Base-by-base conservation (phyloP, 345 rosid species). In the Jatropha curcas region DNA sequence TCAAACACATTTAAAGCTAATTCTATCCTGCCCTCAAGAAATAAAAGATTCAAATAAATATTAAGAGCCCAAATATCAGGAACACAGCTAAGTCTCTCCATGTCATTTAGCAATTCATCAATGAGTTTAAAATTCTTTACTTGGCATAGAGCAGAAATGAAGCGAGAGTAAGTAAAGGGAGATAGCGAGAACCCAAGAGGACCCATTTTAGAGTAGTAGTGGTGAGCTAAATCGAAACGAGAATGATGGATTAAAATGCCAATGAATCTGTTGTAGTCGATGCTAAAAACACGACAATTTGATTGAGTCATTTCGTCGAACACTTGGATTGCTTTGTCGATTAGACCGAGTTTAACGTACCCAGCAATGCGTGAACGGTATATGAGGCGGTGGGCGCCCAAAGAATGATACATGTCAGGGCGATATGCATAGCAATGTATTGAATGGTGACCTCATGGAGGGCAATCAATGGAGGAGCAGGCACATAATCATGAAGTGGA, bases 271-370 rank as follows among this genome's bases (percentile, higher is more conserved):
- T 91, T 92, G 78, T 91, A 92, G 68, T 92, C 98, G 50, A 79
- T n/a, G 78, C 94, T 74, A 78, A 88, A 91, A 74, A 88, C 84
- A 43, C 94, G 94, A 79, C 88, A 89, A 65, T 83, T 79, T 43
- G 98, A 89, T 71, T 80, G 89, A 24, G 93, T 82, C 98, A 95
- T 84, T 91, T 89, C 86, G 76, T 92, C 97, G 92, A 92, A 95
- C 93, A 92, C 84, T 34, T 83, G 81, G 85, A 86, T 65, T 73
- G 99, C 98, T 28, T 86, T 82, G 63, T 91, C 93, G 76, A 95
- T 82, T 58, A 83, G 84, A 45, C 97, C 97, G 39, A 92, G 74
- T 64, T 90, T 92, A 20, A 92, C 97, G 28, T 82, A 77, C 9
- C 50, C 48, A 0, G 94, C 76, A 34, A 95, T 89, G 46, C 84